phyloP scores from a whole-genome alignment of 164 flowering plant species.

The Nelumbo lutea region DNA sequence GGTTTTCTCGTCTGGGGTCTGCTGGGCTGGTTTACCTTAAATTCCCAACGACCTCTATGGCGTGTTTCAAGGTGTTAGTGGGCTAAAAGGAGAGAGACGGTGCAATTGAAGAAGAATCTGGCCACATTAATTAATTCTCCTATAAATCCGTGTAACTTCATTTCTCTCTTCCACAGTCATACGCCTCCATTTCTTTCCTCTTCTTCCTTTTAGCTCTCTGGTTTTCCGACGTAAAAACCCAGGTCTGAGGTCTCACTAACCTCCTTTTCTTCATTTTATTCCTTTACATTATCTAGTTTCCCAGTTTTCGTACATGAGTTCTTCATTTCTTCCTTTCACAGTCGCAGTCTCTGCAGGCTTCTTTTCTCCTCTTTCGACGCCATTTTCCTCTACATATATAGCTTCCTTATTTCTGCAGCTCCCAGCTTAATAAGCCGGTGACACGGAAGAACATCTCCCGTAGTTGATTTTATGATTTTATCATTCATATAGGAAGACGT shows the following conservation, averaged over 20 bases:
- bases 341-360: no score
- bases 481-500: no score
- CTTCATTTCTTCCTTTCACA: no score
- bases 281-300: no score
- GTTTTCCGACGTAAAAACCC: background rate
- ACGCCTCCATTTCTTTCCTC: conserved; percentile 5
- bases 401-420: no score
- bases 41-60: conserved; percentile 40
- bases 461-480: no score
- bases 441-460: no score
- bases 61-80: conserved; percentile 7
- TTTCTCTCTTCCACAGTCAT: conserved; percentile 10
- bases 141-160: conserved; percentile 16
- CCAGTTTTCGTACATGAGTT: no score
- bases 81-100: conserved; percentile 2
- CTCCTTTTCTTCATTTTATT: background rate
- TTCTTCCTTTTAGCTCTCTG: background rate
- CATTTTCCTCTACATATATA: no score
- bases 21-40: conserved; percentile 23
- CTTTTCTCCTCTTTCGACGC: no score
- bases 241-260: background rate
- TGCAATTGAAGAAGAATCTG: conserved; percentile 23
- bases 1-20: background rate
- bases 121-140: conserved; percentile 24
- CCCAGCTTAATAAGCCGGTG: no score